phyloP scores from a whole-genome alignment of 1,284 basidiomycete genomes.

The Caloboletus firmus region DNA sequence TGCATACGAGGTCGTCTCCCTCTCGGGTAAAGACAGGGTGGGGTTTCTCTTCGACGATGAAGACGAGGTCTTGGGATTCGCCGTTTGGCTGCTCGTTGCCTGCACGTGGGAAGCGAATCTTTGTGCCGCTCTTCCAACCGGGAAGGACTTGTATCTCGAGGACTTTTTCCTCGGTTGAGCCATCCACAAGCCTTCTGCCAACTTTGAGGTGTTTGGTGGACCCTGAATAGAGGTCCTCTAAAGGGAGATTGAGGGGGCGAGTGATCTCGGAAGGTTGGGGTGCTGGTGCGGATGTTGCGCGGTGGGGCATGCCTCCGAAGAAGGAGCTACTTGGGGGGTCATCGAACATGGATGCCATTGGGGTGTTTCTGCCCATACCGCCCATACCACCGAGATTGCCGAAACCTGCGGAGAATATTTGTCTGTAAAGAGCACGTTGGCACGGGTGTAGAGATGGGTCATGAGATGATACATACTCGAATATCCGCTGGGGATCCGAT shows the following conservation, averaged over 20 bases:
- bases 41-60: conserved; percentile 90
- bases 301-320: conserved; percentile 53
- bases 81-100: conserved; percentile 82
- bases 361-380: conserved; percentile 28
- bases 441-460: not conserved
- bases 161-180: conserved; percentile 85
- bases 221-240: conserved; percentile 92
- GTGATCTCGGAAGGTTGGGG: conserved; percentile 65
- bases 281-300: conserved; percentile 26
- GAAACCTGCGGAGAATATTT: conserved; percentile 60
- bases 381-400: conserved; percentile 21
- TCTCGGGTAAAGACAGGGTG: conserved; percentile 75
- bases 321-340: conserved; percentile 48
- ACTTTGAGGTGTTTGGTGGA: conserved; percentile 90
- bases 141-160: conserved; percentile 88
- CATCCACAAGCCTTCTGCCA: conserved; percentile 69
- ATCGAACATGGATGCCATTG: conserved; percentile 42
- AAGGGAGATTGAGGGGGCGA: conserved; percentile 81
- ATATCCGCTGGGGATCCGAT: conserved; percentile 87
- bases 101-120: conserved; percentile 83
- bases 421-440: conserved; percentile 45
- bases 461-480: conserved; percentile 63
- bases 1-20: conserved; percentile 76
- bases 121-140: conserved; percentile 88
- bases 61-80: conserved; percentile 83